Evolutionary conservation across 2,329 filamentous ascomycete species (phyloP).

Genomic region (Diplodia scrobiculata): DNA sequence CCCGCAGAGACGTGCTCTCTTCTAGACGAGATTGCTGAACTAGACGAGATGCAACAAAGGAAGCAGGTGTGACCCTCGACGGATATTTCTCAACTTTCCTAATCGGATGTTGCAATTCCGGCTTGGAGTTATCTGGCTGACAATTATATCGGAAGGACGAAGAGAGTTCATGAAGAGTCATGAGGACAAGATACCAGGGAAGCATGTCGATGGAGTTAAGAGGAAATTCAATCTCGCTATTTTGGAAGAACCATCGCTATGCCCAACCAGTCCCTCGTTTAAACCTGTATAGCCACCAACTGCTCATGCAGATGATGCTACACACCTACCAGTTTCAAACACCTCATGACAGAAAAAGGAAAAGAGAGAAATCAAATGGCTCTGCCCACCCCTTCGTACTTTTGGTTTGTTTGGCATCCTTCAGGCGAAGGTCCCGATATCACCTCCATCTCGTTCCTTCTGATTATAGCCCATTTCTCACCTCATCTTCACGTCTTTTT

Average conservation of each 20-base stretch:
- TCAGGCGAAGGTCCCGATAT: neutral
- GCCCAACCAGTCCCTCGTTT: neutral
- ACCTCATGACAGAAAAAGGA: neutral
- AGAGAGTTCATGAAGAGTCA: conserved; percentile 20
- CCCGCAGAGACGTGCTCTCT: conserved; percentile 87
- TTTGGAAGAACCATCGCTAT: neutral
- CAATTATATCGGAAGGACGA: neutral
- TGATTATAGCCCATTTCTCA: neutral
- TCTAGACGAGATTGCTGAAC: conserved; percentile 72
- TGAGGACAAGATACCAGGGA: conserved; percentile 14
- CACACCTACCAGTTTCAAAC: neutral
- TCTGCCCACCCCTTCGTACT: neutral
- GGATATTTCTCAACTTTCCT: neutral
- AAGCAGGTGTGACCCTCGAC: conserved; percentile 18
- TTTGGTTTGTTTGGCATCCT: neutral
- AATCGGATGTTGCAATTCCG: neutral
- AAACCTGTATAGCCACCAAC: neutral
- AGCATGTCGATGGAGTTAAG: conserved; percentile 6
- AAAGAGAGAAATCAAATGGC: neutral
- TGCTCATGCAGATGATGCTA: neutral
- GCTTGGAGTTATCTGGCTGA: conserved; percentile 16
- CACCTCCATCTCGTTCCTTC: neutral
- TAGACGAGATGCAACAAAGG: conserved; percentile 45
- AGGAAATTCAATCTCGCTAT: neutral
- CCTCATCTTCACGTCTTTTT: neutral